Percentiles rank a stretch among this genome's conserved stretches.
phyloP scores from a whole-genome alignment of 1,139 yeast genomes.

The Meyerozyma carpophila region DNA sequence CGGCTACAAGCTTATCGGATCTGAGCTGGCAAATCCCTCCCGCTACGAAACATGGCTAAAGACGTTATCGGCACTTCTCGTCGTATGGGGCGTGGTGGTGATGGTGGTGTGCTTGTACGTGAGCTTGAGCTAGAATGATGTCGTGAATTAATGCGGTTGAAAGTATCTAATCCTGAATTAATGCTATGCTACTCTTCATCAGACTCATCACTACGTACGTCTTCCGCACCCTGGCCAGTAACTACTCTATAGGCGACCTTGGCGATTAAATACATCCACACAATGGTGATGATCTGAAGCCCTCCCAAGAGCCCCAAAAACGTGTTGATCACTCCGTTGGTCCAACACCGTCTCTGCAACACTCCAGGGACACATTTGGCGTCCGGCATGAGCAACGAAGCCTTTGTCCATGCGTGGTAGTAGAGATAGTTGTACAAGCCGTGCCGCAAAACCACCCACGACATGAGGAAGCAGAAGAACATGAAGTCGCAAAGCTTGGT shows the following conservation, averaged over 20 bases:
- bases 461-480: conserved; percentile 60
- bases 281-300: conserved; percentile 57
- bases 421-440: conserved; percentile 66
- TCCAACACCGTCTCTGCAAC: conserved; percentile 49
- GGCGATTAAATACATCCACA: conserved; percentile 73
- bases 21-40: conserved; percentile 12
- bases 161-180: not conserved
- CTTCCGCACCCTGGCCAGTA: conserved; percentile 72
- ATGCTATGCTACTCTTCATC: conserved; percentile 10
- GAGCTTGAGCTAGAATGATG: conserved; percentile 6
- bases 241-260: conserved; percentile 68
- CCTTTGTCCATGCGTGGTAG: conserved; percentile 41
- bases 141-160: not conserved
- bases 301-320: conserved; percentile 58
- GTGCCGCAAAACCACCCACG: conserved; percentile 75
- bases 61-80: conserved; percentile 6
- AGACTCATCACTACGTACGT: conserved; percentile 76
- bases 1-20: conserved; percentile 45
- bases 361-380: conserved; percentile 31
- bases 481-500: conserved; percentile 56
- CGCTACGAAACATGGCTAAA: conserved; percentile 2
- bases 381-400: conserved; percentile 32
- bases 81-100: conserved; percentile 12
- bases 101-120: conserved; percentile 13
- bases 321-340: conserved; percentile 41